These are phyloP conservation scores for Noccaea caerulescens DNA, from an alignment of 345 rosid genomes.

Conservation along the genomic window DNA sequence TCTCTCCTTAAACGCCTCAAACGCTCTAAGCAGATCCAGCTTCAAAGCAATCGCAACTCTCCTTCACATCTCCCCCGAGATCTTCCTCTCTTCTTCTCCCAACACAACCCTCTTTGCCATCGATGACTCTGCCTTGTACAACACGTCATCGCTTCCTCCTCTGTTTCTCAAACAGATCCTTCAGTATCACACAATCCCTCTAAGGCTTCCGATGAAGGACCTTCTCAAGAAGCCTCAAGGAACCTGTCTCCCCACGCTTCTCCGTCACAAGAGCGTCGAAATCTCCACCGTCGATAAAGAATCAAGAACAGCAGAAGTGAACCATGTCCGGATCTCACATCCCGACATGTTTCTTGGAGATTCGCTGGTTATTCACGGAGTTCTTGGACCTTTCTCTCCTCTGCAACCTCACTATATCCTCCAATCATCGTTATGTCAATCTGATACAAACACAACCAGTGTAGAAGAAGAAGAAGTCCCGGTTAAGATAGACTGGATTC, in stretches of 20 bases:
- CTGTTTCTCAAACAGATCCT: conserved; percentile 64
- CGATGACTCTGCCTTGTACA: conserved; percentile 60
- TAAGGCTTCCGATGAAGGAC: conserved; percentile 55
- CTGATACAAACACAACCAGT: conserved; percentile 39
- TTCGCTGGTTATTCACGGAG: conserved; percentile 68
- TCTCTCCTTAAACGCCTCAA: conserved; percentile 58
- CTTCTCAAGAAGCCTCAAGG: conserved; percentile 54
- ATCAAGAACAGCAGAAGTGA: conserved; percentile 56
- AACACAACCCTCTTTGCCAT: conserved; percentile 76
- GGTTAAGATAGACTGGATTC: conserved; percentile 57
- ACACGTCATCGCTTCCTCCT: conserved; percentile 54
- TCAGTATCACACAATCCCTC: conserved; percentile 69
- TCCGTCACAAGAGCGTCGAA: conserved; percentile 52
- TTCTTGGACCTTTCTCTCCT: conserved; percentile 61
- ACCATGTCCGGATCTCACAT: conserved; percentile 57
- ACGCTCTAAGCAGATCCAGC: conserved; percentile 58
- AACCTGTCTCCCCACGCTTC: conserved; percentile 65
- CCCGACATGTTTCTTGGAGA: conserved; percentile 75
- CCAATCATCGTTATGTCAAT: conserved; percentile 41
- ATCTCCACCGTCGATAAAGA: conserved; percentile 48
- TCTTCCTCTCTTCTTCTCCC: conserved; percentile 60
- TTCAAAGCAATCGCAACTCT: conserved; percentile 67
- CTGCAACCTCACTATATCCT: conserved; percentile 29
- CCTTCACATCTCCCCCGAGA: conserved; percentile 63
- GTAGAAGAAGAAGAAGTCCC: neutral